Percentiles rank a stretch among this genome's conserved stretches.
phyloP scores from a whole-genome alignment of 1,139 yeast genomes.

The Saccharomyces uvarum region DNA sequence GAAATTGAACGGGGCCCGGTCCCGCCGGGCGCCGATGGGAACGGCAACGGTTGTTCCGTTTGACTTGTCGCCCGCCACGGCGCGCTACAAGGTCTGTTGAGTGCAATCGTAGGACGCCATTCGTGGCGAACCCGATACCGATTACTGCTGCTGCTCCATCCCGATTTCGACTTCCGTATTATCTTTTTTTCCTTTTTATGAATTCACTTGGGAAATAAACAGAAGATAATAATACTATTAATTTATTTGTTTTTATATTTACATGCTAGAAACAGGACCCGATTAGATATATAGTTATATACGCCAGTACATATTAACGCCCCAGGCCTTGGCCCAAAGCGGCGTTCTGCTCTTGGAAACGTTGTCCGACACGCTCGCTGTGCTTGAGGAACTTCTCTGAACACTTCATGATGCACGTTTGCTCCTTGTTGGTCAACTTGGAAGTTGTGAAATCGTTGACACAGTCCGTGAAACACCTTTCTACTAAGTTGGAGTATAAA shows the following conservation, averaged over 20 bases:
- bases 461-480: conserved; percentile 95
- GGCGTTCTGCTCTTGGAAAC: conserved; percentile 95
- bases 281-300: neutral
- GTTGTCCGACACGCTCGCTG: conserved; percentile 95
- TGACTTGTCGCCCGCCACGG: conserved; percentile 9
- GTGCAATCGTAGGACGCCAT: conserved; percentile 33
- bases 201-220: neutral
- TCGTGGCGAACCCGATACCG: conserved; percentile 31
- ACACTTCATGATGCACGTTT: conserved; percentile 79
- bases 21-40: conserved; percentile 22
- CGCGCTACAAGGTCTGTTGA: conserved; percentile 29
- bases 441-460: conserved; percentile 96
- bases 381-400: conserved; percentile 96
- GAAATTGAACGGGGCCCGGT: conserved; percentile 18
- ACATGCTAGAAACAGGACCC: neutral
- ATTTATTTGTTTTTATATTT: conserved; percentile 6
- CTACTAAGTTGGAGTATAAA: conserved; percentile 84
- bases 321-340: conserved; percentile 42
- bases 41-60: conserved; percentile 28
- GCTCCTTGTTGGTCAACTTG: conserved; percentile 76
- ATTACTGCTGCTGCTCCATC: conserved; percentile 19
- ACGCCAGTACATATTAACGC: neutral
- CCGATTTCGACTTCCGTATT: conserved; percentile 3
- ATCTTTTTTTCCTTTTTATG: conserved; percentile 12
- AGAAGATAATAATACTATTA: neutral